Conservation (phyloP, 768 basidiomycete species). For the Boletus vermiculosoides region DNA sequence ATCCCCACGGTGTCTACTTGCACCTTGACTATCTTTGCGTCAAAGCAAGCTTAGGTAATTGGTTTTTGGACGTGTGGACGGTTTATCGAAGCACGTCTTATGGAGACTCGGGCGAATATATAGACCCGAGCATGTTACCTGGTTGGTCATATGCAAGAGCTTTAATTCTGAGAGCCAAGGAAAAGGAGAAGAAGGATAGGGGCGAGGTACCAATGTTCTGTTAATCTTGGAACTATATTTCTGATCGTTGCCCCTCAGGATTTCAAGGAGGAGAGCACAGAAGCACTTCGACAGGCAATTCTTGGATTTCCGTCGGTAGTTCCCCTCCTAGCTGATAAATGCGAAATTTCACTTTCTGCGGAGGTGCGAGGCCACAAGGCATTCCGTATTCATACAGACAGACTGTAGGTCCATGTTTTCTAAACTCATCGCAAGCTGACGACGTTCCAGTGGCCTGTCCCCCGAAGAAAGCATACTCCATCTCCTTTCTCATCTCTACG, state of each 20-base stretch:
- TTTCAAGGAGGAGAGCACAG: slow-evolving; percentile 53
- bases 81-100: slow-evolving; percentile 15
- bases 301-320: slow-evolving; percentile 77
- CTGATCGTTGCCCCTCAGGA: slow-evolving; percentile 37
- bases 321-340: slow-evolving; percentile 81
- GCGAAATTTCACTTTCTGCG: slow-evolving; percentile 63
- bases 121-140: slow-evolving; percentile 65
- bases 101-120: slow-evolving; percentile 23
- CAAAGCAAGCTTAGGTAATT: slow-evolving; percentile 75
- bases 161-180: slow-evolving; percentile 56
- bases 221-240: not conserved
- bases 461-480: slow-evolving; percentile 54
- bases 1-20: slow-evolving; percentile 83
- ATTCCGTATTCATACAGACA: slow-evolving; percentile 70
- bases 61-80: slow-evolving; percentile 69
- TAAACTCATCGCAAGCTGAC: slow-evolving; percentile 6
- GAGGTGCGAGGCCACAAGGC: slow-evolving; percentile 58
- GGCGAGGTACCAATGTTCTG: slow-evolving; percentile 30
- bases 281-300: slow-evolving; percentile 72
- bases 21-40: slow-evolving; percentile 85
- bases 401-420: slow-evolving; percentile 43
- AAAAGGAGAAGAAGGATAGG: slow-evolving; percentile 44
- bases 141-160: slow-evolving; percentile 77
- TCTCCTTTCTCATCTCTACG: slow-evolving; percentile 87
- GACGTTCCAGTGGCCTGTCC: slow-evolving; percentile 34